Evolutionary conservation across 441 rosid genomes (phyloP).

Genomic region (Daphne laureola): DNA sequence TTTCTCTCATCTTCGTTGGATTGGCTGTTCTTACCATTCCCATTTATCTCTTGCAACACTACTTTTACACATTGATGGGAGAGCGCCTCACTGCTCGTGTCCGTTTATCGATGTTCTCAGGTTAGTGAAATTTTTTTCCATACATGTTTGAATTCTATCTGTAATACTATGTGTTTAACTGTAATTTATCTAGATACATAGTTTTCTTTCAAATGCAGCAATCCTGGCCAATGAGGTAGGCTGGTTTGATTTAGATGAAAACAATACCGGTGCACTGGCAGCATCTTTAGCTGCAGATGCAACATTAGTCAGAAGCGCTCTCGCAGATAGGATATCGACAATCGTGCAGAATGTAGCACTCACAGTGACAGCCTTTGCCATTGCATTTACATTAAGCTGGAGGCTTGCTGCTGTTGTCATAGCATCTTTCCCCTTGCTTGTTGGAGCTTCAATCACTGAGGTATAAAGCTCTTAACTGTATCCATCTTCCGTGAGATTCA

Average conservation of each 20-base stretch:
- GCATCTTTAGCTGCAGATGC: constrained; percentile 76
- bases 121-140: constrained; percentile 17
- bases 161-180: no score
- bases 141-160: no score
- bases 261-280: constrained; percentile 59
- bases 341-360: constrained; percentile 68
- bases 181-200: constrained; percentile 2
- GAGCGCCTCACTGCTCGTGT: constrained; percentile 72
- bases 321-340: constrained; percentile 78
- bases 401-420: constrained; percentile 66
- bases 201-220: constrained; percentile 33
- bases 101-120: constrained; percentile 68
- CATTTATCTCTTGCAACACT: constrained; percentile 65
- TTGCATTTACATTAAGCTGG: constrained; percentile 69
- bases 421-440: constrained; percentile 70
- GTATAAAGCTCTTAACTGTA: constrained; percentile 24
- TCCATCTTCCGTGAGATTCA: not conserved
- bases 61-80: constrained; percentile 75
- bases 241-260: constrained; percentile 79
- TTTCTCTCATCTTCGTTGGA: constrained; percentile 41
- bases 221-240: constrained; percentile 70
- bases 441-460: constrained; percentile 72
- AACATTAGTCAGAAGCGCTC: constrained; percentile 61
- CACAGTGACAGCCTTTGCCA: constrained; percentile 60
- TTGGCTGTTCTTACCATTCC: constrained; percentile 47